phyloP scores from a whole-genome alignment of 371 early-diverging fungal species.

The Chytridium lagenaria region DNA sequence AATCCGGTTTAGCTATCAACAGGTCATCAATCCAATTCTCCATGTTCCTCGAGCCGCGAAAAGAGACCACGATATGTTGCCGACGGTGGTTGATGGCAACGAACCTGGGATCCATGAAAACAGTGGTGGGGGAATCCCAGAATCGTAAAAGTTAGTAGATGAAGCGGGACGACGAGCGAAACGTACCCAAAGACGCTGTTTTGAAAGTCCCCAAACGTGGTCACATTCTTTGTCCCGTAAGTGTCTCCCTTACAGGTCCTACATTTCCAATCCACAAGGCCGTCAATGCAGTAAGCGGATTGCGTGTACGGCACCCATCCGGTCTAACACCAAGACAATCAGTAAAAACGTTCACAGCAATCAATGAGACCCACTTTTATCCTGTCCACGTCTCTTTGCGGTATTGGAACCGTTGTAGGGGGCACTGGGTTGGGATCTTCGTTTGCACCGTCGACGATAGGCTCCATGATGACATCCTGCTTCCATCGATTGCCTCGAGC shows the following conservation, averaged over 20 bases:
- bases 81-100: slow-evolving; percentile 23
- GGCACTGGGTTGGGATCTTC: slow-evolving; percentile 15
- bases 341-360: neutral
- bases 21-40: slow-evolving; percentile 40
- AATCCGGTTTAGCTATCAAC: slow-evolving; percentile 36
- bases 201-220: slow-evolving; percentile 25
- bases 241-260: slow-evolving; percentile 23
- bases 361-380: slow-evolving; percentile 12
- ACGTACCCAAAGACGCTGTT: slow-evolving; percentile 30
- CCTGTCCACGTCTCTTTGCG: neutral
- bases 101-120: slow-evolving; percentile 11
- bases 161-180: neutral
- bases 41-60: slow-evolving; percentile 38
- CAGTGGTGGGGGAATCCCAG: too few species aligned
- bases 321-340: slow-evolving; percentile 4
- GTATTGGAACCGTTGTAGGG: slow-evolving; percentile 6
- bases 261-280: slow-evolving; percentile 28
- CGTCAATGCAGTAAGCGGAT: slow-evolving; percentile 30
- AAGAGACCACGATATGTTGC: slow-evolving; percentile 30
- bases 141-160: too few species aligned
- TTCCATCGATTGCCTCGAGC: too few species aligned
- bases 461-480: too few species aligned
- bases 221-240: slow-evolving; percentile 15
- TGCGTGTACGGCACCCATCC: slow-evolving; percentile 32
- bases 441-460: too few species aligned